Evolutionary conservation across 805 yeast species (phyloP).

Genomic region (Cyberlindnera saturnus): DNA sequence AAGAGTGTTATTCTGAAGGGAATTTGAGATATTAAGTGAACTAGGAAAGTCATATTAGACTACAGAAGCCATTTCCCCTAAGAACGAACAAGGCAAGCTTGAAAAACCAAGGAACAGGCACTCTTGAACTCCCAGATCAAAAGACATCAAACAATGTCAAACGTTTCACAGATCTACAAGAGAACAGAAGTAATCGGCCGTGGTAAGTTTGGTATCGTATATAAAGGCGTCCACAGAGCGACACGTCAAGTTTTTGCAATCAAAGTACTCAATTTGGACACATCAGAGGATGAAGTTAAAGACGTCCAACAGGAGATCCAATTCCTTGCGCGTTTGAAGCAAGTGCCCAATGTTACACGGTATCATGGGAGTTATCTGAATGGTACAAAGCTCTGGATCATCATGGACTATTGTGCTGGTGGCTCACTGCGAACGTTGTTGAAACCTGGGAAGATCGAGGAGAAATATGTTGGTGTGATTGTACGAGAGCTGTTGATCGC

Average conservation of each 20-base stretch:
- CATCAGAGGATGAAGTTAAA: conserved; percentile 87
- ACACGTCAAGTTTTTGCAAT: conserved; percentile 85
- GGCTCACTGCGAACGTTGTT: conserved; percentile 74
- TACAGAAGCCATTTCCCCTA: too few species aligned
- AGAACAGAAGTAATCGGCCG: conserved; percentile 90
- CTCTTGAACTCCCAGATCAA: not conserved
- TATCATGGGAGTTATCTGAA: conserved; percentile 84
- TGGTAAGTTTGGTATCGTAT: conserved; percentile 96
- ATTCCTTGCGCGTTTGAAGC: conserved; percentile 73
- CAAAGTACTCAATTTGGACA: conserved; percentile 86
- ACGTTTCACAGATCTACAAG: conserved; percentile 44
- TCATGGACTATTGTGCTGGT: conserved; percentile 97
- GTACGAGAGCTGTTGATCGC: conserved; percentile 78
- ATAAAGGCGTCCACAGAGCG: conserved; percentile 69
- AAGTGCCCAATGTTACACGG: conserved; percentile 86
- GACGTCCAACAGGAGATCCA: conserved; percentile 94
- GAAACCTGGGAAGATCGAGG: conserved; percentile 85
- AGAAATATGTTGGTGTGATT: conserved; percentile 74
- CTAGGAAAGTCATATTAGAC: too few species aligned
- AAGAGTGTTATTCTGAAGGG: too few species aligned
- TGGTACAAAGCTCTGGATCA: conserved; percentile 93
- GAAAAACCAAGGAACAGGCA: too few species aligned
- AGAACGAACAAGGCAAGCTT: too few species aligned
- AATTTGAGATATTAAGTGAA: too few species aligned
- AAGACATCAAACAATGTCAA: conserved; percentile 10